A percentile compares a stretch with the other conserved stretches of the same genome.
Evolutionary conservation across 345 rosid genomes (phyloP).

Genomic region (Gossypium raimondii): DNA sequence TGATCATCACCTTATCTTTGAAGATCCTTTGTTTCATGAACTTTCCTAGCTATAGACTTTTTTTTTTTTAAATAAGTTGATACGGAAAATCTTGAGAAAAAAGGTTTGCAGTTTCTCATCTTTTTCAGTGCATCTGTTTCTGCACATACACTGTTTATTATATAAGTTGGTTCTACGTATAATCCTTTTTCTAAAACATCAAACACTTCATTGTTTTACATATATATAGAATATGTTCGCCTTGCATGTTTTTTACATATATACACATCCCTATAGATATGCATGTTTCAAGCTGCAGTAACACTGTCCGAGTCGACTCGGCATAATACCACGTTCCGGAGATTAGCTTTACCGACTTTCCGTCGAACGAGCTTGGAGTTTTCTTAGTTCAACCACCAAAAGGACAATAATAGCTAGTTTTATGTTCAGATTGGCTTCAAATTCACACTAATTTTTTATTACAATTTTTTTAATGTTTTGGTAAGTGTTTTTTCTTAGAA

Average conservation of each 20-base stretch:
- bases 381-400: too few relatives aligned
- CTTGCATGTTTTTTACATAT: not conserved
- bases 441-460: not conserved
- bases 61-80: too few relatives aligned
- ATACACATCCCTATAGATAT: not conserved
- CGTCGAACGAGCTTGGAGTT: too few relatives aligned
- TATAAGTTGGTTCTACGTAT: not conserved
- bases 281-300: not conserved
- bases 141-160: conserved; percentile 4
- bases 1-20: conserved; percentile 28
- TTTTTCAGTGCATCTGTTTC: conserved; percentile 17
- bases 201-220: not conserved
- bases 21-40: conserved; percentile 47
- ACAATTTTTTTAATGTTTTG: not conserved
- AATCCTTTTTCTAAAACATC: conserved; percentile 2
- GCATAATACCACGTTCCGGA: too few relatives aligned
- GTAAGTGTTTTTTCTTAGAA: not conserved
- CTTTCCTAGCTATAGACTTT: conserved; percentile 24
- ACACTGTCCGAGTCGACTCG: too few relatives aligned
- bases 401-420: not conserved
- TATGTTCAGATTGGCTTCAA: not conserved
- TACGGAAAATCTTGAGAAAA: not conserved
- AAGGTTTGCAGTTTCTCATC: not conserved
- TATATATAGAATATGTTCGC: not conserved
- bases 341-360: too few relatives aligned